Evolutionary conservation across 1,284 basidiomycete species (phyloP).

Genomic region (Golubevia sp.): DNA sequence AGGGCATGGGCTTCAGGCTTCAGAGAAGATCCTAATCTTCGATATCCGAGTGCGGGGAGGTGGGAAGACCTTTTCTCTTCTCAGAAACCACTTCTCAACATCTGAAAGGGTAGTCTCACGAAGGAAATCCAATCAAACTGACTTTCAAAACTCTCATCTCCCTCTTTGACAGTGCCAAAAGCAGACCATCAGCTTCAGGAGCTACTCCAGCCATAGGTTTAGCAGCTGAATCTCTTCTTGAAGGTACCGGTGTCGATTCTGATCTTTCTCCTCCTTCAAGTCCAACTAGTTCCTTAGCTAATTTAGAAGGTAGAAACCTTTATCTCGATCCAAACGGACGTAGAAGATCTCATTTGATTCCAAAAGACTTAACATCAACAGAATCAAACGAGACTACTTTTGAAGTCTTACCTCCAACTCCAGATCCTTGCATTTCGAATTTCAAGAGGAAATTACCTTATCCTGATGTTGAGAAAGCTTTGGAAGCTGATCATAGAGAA

Average conservation of each 20-base stretch:
- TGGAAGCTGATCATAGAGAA: slow-evolving; percentile 32
- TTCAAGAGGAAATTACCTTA: slow-evolving; percentile 9
- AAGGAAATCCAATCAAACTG: no score
- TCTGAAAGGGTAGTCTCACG: no score
- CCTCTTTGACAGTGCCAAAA: slow-evolving; percentile 14
- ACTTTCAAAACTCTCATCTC: not conserved
- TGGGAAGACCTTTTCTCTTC: no score
- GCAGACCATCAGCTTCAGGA: slow-evolving; percentile 19
- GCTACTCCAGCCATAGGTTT: slow-evolving; percentile 32
- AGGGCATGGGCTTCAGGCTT: no score
- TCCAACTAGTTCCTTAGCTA: not conserved
- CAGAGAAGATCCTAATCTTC: no score
- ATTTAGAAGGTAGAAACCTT: not conserved
- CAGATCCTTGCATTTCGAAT: not conserved
- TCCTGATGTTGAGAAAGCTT: slow-evolving; percentile 22
- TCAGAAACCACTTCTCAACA: no score
- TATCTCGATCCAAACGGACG: no score
- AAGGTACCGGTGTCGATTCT: no score
- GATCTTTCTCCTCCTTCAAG: slow-evolving; percentile 1
- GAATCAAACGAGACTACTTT: no score
- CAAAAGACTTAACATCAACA: not conserved
- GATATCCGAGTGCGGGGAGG: no score
- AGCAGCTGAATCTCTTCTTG: slow-evolving; percentile 21
- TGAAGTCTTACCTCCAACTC: not conserved
- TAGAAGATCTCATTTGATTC: not conserved